Base-by-base conservation (phyloP, 163 green algal species). In the Smithsoniella earleae region DNA sequence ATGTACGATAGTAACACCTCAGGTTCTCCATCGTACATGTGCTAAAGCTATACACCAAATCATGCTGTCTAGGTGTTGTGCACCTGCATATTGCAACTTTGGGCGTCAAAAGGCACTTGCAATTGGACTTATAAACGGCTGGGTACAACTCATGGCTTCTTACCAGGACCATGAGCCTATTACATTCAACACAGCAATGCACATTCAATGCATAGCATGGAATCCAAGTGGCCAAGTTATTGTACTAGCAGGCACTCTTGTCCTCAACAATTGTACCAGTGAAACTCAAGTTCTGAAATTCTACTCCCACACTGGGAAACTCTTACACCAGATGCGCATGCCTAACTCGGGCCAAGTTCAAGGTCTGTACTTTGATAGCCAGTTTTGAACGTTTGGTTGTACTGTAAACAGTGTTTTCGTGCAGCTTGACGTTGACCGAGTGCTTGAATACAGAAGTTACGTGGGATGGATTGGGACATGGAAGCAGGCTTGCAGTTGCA, bases 111-210 rank as follows among this genome's bases (percentile, higher is more conserved):
- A 69, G 20, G 58, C 43, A 58, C 82, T 94, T 52, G 87, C 85
- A 8, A 66, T 94, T 6, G 86, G 77, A 74, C 77, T 90, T 66
- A 82, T 88, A 73, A 91, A 90, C 72, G 88, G 88, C 3, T 78
- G 81, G 25, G 82, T 94, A 77, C 86, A 90, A 80, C 81, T 91
- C 20, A 86, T 86, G 82, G 49, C 74, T 22, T 76, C 34, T 43
- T 82, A 91, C 66, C 75, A 66, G 36, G 85, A 91, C 36, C 82
- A 89, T 43, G 78, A 87, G 34, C 82, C 82, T 37, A 36, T 93
- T 6, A 80, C 86, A 62, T 82, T 95, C 31, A 82, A 93, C 74
- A 90, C 84, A 2, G 86, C 80, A 45, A 87, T 95, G 77, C 82
- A 84, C 49, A 73, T 81, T 2, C 79, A 55, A 33, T 79, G 75